These are phyloP conservation scores for slime mould (Dictyostelium discoideum) DNA, from an alignment of 78 protist species.

Conservation along the genomic window DNA sequence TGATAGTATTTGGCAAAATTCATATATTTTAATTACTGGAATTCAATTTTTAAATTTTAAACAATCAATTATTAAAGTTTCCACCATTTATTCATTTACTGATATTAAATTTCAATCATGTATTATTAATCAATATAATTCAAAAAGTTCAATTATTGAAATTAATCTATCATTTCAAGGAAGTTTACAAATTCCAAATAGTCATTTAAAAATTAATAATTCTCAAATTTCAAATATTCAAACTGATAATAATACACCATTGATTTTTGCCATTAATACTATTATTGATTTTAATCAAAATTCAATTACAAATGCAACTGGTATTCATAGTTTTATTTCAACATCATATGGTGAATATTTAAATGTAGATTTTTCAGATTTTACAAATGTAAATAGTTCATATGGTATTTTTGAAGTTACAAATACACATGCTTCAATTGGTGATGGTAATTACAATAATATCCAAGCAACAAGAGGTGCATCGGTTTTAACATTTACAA, in stretches of 20 bases:
- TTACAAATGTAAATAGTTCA: not conserved
- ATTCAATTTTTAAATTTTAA: not conserved
- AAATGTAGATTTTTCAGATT: not conserved
- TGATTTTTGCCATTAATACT: not conserved
- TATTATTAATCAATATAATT: not conserved
- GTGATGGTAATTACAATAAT: not conserved
- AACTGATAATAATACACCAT: not conserved
- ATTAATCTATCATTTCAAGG: not conserved
- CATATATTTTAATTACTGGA: not conserved
- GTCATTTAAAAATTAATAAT: not conserved
- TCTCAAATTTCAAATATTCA: not conserved
- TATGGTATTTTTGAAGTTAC: not conserved
- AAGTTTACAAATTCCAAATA: not conserved
- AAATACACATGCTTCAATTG: not conserved
- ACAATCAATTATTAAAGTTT: not conserved
- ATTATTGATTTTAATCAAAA: not conserved
- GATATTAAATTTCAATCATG: not conserved
- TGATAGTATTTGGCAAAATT: not conserved
- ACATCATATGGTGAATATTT: not conserved
- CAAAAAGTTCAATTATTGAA: not conserved
- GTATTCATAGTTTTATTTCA: not conserved
- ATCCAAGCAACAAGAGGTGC: not conserved
- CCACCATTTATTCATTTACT: not conserved
- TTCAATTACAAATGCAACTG: not conserved
- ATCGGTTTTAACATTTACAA: not conserved